These are phyloP conservation scores for Rhodotorula kratochvilovae DNA, from an alignment of 768 basidiomycete genomes.

Conservation along the genomic window DNA sequence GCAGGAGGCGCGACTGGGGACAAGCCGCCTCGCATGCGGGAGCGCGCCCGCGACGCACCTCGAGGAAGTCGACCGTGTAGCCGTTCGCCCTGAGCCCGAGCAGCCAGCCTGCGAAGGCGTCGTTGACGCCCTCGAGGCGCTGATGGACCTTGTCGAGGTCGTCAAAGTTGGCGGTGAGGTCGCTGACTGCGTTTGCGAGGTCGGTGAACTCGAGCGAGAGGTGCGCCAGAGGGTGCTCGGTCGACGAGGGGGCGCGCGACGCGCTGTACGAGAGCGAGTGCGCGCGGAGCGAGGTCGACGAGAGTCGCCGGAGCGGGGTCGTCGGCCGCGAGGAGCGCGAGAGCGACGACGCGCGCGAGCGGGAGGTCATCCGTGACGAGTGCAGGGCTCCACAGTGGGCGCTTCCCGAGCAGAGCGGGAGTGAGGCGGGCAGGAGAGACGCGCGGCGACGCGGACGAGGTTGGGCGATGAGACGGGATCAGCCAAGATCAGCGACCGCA, in stretches of 20 bases:
- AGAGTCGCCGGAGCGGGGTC: conserved; percentile 31
- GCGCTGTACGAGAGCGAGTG: conserved; percentile 29
- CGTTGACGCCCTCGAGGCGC: conserved; percentile 35
- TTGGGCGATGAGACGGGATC: no score
- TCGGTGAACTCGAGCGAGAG: conserved; percentile 34
- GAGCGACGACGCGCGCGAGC: conserved; percentile 4
- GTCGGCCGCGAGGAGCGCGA: conserved; percentile 21
- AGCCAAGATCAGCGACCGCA: no score
- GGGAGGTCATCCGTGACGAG: not conserved
- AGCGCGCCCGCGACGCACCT: conserved; percentile 16
- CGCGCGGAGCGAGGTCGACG: conserved; percentile 20
- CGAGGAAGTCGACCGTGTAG: conserved; percentile 40
- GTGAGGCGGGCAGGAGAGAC: not conserved
- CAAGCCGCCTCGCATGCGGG: no score
- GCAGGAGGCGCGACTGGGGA: no score
- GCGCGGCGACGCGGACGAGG: no score
- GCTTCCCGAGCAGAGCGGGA: no score
- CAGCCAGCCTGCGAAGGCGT: conserved; percentile 36
- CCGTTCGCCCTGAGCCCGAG: conserved; percentile 36
- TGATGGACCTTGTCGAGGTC: conserved; percentile 12
- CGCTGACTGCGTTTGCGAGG: conserved; percentile 32
- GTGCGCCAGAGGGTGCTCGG: conserved; percentile 23
- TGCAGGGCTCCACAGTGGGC: not conserved
- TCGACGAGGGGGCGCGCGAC: not conserved
- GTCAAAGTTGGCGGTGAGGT: conserved; percentile 34